Evolutionary conservation across 345 rosid species (phyloP).

Genomic region (Rhodamnia argentea): DNA sequence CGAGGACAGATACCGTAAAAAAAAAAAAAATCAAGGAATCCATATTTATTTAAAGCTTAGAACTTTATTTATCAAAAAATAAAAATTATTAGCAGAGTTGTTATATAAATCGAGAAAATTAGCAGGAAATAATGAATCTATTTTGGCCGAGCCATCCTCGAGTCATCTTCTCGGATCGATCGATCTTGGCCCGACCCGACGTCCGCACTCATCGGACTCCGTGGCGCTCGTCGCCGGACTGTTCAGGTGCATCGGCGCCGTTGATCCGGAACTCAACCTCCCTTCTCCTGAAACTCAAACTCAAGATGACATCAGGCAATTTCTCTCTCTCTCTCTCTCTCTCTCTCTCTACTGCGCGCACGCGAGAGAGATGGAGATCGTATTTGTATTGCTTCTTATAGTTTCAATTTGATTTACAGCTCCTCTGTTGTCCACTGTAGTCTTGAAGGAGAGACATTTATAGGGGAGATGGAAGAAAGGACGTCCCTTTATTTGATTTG

Average conservation of each 20-base stretch:
- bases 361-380: background rate
- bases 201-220: background rate
- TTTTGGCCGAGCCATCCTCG: background rate
- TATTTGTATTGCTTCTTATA: background rate
- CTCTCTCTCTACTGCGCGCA: background rate
- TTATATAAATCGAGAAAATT: background rate
- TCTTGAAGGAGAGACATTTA: background rate
- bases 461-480: background rate
- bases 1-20: background rate
- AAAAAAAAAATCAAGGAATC: background rate
- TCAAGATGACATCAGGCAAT: background rate
- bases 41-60: background rate
- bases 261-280: background rate
- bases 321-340: background rate
- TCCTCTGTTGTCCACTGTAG: background rate
- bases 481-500: background rate
- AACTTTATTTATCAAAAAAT: background rate
- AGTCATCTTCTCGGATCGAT: constrained; percentile 3
- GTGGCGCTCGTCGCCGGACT: background rate
- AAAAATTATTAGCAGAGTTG: background rate
- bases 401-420: background rate
- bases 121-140: background rate
- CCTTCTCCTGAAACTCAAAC: background rate
- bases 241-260: background rate
- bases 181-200: background rate